Evolutionary conservation across 2,329 filamentous ascomycete genomes (phyloP), one percentile per base, ranked within the genome.

Genomic region (Raffaelea albimanens): DNA sequence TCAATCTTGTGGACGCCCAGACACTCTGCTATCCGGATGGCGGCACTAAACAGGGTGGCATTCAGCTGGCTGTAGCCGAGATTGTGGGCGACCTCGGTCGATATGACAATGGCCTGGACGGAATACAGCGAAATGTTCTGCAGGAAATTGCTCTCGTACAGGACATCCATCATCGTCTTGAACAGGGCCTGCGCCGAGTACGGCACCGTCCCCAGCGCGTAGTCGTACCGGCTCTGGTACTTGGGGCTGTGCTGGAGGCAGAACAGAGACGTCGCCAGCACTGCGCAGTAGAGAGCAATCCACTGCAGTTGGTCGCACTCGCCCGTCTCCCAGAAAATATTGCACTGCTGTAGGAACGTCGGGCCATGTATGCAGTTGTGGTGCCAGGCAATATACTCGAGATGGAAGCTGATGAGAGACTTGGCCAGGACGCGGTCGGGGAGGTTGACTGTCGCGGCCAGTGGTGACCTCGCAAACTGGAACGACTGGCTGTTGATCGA

Each of bases 271-370:
- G 54, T 50, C 18, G 53, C 49, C 8, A 58, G 42, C 10, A 61
- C 52, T 0, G 59, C 45, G n/a, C 56, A 49, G 42, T 61, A 61
- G 2, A 60, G 44, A 2, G 58, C 58, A 25, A 58, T 42, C 59
- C 59, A 61, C 23, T 58, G 54, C 23, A 50, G 36, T 45, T 56
- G 50, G 49, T 58, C 52, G 20, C 49, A 54, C 20, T 43, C 33
- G 11, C 52, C 50, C 10, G 48, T 51, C 25, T 63, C 57, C 71
- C 71, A 75, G 56, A 69, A 73, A 5, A 57, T 52, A 19, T 67
- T 62, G 54, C 78, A 80, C 39, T 78, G 71, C 11, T 63, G 63
- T 22, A 66, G 58, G 49, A 81, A 80, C 0, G 69, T 72, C 0
- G 76, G 76, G 1, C 73, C 55, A 56, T 82, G 71, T 18, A 82